These are phyloP conservation scores for Cyberlindnera samutprakarnensis DNA, from an alignment of 805 yeast species.

Conservation along the genomic window DNA sequence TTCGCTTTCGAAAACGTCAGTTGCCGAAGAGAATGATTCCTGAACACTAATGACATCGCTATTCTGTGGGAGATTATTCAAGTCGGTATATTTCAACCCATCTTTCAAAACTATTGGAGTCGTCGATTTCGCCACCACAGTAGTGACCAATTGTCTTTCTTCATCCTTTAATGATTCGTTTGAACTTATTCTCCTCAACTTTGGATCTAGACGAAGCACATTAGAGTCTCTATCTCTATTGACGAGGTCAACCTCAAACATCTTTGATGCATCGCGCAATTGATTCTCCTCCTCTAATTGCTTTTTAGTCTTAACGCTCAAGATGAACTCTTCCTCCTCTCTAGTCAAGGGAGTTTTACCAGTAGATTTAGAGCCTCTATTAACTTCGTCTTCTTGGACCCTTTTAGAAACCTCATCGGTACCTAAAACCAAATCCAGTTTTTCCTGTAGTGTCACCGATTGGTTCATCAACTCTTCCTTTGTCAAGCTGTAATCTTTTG, in stretches of 20 bases:
- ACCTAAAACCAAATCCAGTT: conserved; percentile 35
- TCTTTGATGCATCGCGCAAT: conserved; percentile 23
- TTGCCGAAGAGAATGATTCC: conserved; percentile 19
- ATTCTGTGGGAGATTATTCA: conserved; percentile 3
- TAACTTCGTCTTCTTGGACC: conserved; percentile 18
- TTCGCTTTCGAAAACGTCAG: conserved; percentile 14
- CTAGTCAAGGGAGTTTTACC: conserved; percentile 11
- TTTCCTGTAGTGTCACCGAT: conserved; percentile 33
- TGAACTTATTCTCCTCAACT: conserved; percentile 21
- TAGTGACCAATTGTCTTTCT: conserved; percentile 16
- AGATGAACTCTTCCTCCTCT: conserved; percentile 20
- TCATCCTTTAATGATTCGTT: conserved; percentile 20
- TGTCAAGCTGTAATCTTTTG: conserved; percentile 21
- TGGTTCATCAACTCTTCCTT: conserved; percentile 20
- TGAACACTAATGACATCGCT: conserved; percentile 11
- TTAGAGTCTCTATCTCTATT: conserved; percentile 21
- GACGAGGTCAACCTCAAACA: conserved; percentile 27
- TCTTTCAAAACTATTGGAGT: conserved; percentile 11
- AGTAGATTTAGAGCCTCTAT: conserved; percentile 19
- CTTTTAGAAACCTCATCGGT: conserved; percentile 16
- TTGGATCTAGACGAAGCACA: conserved; percentile 19
- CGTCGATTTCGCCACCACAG: conserved; percentile 5
- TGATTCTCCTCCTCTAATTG: conserved; percentile 21
- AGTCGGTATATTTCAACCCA: conserved; percentile 13
- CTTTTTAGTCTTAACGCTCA: conserved; percentile 14